Evolutionary conservation across 169 alveolate species (phyloP).

Genomic region (Plasmodium gaboni): DNA sequence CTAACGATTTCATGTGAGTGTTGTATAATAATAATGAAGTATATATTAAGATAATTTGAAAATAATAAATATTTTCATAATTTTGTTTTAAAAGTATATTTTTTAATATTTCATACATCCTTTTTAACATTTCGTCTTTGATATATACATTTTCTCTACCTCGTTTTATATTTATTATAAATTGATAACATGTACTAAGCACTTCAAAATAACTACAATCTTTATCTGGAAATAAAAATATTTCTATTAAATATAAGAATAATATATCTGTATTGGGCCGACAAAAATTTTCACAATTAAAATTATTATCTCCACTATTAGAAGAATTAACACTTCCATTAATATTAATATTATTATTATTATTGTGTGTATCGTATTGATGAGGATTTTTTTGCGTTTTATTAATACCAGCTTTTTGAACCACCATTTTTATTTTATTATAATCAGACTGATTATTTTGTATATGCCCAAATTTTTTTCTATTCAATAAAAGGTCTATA

Average conservation of each 20-base stretch:
- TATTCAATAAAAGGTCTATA: conserved; percentile 16
- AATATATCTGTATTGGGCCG: background rate
- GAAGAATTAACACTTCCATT: background rate
- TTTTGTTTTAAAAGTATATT: conserved; percentile 1
- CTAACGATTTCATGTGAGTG: conserved; percentile 32
- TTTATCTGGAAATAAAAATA: conserved; percentile 52
- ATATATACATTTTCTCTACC: conserved; percentile 3
- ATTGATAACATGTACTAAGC: conserved; percentile 56
- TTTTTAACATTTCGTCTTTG: conserved; percentile 14
- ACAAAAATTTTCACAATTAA: background rate
- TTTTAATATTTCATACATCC: conserved; percentile 30
- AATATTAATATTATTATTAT: background rate
- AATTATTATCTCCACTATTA: background rate
- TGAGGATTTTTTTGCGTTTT: background rate
- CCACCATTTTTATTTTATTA: too few relatives aligned
- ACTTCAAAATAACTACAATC: conserved; percentile 51
- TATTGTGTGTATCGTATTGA: background rate
- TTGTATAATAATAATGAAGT: conserved; percentile 30
- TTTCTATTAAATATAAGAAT: conserved; percentile 36
- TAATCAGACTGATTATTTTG: background rate
- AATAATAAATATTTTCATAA: conserved; percentile 5
- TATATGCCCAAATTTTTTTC: background rate
- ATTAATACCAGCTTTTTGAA: background rate
- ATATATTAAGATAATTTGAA: conserved; percentile 36
- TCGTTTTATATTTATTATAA: conserved; percentile 28